Conservation (phyloP, 495 filamentous ascomycete species). For the Bacidia gigantensis region DNA sequence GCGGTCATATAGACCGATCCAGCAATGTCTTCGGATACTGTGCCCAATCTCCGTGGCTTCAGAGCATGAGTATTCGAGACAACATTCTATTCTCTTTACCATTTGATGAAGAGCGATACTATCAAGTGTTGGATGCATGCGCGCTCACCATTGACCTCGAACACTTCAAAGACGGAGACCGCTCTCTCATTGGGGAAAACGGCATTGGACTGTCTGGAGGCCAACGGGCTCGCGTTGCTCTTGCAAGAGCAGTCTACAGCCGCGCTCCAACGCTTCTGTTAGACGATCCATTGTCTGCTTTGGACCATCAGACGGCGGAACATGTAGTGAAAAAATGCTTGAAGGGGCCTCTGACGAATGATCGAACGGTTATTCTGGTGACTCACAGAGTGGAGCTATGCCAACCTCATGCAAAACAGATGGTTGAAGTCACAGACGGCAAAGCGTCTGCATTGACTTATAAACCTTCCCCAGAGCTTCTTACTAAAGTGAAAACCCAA, state of each 20-base stretch:
- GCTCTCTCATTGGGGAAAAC: slow-evolving; percentile 56
- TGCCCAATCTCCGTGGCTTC: slow-evolving; percentile 76
- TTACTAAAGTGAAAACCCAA: slow-evolving; percentile 18
- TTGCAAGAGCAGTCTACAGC: slow-evolving; percentile 61
- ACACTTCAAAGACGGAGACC: slow-evolving; percentile 50
- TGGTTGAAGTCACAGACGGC: slow-evolving; percentile 50
- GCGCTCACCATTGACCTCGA: slow-evolving; percentile 50
- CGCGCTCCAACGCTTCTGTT: slow-evolving; percentile 48
- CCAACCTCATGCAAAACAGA: slow-evolving; percentile 48
- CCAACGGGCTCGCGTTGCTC: slow-evolving; percentile 52
- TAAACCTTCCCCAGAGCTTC: slow-evolving; percentile 13
- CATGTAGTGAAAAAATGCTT: slow-evolving; percentile 56
- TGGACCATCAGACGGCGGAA: slow-evolving; percentile 66
- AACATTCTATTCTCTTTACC: slow-evolving; percentile 68
- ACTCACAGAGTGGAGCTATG: slow-evolving; percentile 68
- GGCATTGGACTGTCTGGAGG: slow-evolving; percentile 60
- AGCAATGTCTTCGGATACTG: slow-evolving; percentile 67
- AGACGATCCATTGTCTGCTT: slow-evolving; percentile 56
- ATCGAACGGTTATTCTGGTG: slow-evolving; percentile 52
- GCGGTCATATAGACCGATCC: slow-evolving; percentile 44
- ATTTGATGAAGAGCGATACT: slow-evolving; percentile 50
- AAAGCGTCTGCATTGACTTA: slow-evolving; percentile 34
- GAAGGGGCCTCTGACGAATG: slow-evolving; percentile 45
- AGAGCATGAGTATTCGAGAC: slow-evolving; percentile 79
- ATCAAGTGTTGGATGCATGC: slow-evolving; percentile 46